Conservation (phyloP, 441 rosid genomes). For the Gossypium davidsonii region DNA sequence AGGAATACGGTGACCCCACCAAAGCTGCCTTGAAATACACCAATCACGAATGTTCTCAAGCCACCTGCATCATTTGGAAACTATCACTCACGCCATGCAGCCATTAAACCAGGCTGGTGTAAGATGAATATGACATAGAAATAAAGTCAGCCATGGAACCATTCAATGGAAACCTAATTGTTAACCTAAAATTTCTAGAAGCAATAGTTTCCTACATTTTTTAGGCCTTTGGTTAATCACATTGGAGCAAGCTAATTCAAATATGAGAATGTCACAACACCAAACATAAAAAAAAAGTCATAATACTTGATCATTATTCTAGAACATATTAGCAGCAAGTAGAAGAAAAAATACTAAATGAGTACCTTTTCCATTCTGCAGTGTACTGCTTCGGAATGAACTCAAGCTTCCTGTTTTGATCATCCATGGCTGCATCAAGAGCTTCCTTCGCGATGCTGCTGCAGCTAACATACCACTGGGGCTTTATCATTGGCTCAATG, state of each 20-base stretch:
- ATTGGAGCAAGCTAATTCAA: neutral
- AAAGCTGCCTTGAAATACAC: constrained; percentile 95
- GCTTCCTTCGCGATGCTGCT: constrained; percentile 65
- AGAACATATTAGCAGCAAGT: neutral
- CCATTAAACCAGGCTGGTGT: neutral
- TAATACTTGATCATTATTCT: neutral
- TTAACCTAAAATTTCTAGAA: neutral
- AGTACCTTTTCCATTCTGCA: constrained; percentile 33
- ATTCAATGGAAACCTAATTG: neutral
- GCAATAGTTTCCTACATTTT: neutral
- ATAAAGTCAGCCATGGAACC: neutral
- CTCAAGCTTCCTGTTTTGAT: constrained; percentile 60
- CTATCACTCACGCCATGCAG: neutral
- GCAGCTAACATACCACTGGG: constrained; percentile 86
- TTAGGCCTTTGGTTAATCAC: neutral
- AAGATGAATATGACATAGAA: neutral
- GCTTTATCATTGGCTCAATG: constrained; percentile 86
- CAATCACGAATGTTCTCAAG: constrained; percentile 94
- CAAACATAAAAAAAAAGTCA: neutral
- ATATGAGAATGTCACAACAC: neutral
- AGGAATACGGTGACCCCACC: constrained; percentile 97
- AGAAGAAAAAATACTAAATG: neutral
- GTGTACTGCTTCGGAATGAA: constrained; percentile 79
- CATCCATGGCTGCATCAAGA: constrained; percentile 63
- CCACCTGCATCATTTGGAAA: constrained; percentile 54